phyloP scores from a whole-genome alignment of 2,329 filamentous ascomycete genomes.

The Hypoxylon sp. region DNA sequence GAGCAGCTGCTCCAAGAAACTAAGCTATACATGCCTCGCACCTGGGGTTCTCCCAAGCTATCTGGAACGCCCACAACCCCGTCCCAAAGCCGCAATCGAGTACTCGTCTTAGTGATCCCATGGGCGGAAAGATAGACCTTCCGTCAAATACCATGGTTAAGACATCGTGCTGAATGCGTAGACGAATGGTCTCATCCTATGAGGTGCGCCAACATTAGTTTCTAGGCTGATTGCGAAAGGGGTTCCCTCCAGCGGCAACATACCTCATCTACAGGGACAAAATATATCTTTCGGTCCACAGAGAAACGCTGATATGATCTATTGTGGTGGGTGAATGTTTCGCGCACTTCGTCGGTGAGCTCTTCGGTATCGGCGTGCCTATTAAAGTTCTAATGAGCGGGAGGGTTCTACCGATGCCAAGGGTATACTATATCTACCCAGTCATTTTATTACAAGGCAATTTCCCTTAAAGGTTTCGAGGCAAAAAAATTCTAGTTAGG shows the following conservation, averaged over 20 bases:
- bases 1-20: conserved; percentile 32
- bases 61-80: conserved; percentile 77
- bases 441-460: conserved; percentile 46
- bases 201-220: conserved; percentile 34
- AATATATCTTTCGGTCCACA: conserved; percentile 75
- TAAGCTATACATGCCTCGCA: conserved; percentile 69
- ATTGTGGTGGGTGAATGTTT: conserved; percentile 73
- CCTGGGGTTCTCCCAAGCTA: conserved; percentile 74
- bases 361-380: conserved; percentile 63
- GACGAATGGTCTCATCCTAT: conserved; percentile 77
- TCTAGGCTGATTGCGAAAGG: conserved; percentile 29
- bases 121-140: conserved; percentile 78
- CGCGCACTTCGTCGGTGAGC: conserved; percentile 68
- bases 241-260: conserved; percentile 34
- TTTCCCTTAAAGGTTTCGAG: conserved; percentile 23
- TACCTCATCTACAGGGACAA: conserved; percentile 80
- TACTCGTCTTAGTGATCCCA: conserved; percentile 70
- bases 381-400: conserved; percentile 46
- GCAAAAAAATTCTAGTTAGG: conserved; percentile 36
- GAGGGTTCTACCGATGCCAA: conserved; percentile 30
- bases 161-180: conserved; percentile 74
- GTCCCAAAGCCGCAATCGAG: conserved; percentile 82
- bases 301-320: conserved; percentile 78
- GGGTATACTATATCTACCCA: conserved; percentile 48
- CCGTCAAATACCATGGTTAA: conserved; percentile 76